Conservation (phyloP, 305 asterid species). For the Plantago rigida region DNA sequence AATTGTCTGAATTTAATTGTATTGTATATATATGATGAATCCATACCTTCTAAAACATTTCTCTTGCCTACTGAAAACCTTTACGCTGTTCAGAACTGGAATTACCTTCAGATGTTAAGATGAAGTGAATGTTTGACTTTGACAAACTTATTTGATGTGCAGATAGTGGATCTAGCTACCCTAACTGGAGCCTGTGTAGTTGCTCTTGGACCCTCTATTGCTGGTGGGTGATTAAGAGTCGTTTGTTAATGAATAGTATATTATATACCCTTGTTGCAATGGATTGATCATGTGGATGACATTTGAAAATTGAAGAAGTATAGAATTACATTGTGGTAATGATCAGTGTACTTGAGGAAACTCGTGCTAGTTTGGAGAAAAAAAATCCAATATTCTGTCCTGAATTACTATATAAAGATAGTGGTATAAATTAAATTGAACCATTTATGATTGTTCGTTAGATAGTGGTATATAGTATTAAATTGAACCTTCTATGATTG, state of each 20-base stretch:
- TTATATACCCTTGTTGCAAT: neutral
- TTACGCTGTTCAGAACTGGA: neutral
- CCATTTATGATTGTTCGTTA: too few species aligned
- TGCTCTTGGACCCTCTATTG: constrained; percentile 92
- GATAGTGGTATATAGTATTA: neutral
- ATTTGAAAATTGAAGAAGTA: neutral
- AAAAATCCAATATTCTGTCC: neutral
- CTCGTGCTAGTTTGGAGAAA: neutral
- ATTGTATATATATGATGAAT: neutral
- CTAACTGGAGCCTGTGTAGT: constrained; percentile 81
- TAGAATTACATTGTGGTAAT: constrained; percentile 12
- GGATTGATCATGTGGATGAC: neutral
- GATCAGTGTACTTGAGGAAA: neutral
- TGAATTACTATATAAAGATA: neutral
- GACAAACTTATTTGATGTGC: constrained; percentile 23
- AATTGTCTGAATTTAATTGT: neutral
- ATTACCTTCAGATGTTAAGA: neutral
- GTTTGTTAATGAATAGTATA: constrained; percentile 1
- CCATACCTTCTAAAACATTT: neutral
- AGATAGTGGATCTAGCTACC: constrained; percentile 92
- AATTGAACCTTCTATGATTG: neutral
- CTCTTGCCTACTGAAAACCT: neutral
- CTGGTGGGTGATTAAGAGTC: constrained; percentile 39
- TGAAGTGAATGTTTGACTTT: neutral
- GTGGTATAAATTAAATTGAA: too few species aligned